A percentile compares a stretch with the other conserved stretches of the same genome.
phyloP scores from a whole-genome alignment of 148 eudicot genomes.

The Vaccinium macrocarpon region DNA sequence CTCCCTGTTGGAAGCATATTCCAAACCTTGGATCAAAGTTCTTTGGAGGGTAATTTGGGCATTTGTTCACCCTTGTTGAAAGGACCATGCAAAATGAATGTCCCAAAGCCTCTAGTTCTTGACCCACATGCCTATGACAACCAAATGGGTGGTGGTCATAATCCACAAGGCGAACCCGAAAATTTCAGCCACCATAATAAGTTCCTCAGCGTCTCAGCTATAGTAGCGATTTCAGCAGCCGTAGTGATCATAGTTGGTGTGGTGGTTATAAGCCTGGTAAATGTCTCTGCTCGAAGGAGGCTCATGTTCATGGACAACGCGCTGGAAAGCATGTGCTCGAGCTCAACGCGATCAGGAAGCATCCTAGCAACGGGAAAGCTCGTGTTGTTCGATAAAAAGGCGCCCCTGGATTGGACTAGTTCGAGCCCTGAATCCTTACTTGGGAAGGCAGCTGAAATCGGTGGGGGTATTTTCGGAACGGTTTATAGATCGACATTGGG shows the following conservation, averaged over 20 bases:
- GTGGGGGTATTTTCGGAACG: constrained; percentile 71
- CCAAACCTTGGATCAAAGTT: constrained; percentile 60
- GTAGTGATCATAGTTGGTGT: constrained; percentile 64
- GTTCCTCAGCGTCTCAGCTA: constrained; percentile 79
- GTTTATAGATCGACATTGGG: constrained; percentile 70
- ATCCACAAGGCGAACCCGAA: constrained; percentile 1
- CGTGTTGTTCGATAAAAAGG: constrained; percentile 61
- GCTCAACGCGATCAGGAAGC: constrained; percentile 65
- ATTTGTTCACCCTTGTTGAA: constrained; percentile 83
- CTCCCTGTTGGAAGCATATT: constrained; percentile 75
- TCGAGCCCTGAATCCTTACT: constrained; percentile 51
- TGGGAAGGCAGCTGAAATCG: constrained; percentile 65
- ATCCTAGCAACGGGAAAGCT: constrained; percentile 57
- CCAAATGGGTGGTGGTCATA: constrained; percentile 41
- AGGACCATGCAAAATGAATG: constrained; percentile 81
- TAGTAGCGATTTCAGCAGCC: constrained; percentile 80
- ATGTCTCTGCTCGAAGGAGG: constrained; percentile 65
- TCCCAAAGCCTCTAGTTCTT: constrained; percentile 89
- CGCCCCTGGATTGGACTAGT: constrained; percentile 46
- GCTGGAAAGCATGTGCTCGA: constrained; percentile 74
- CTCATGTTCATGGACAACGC: constrained; percentile 59
- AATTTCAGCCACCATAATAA: constrained; percentile 38
- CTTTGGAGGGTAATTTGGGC: constrained; percentile 77
- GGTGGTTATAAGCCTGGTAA: constrained; percentile 55
- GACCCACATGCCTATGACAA: constrained; percentile 59